Evolutionary conservation across 177 flowering plant species (phyloP), one percentile per base, ranked within the genome.

Genomic region (Tripterygium wilfordii): DNA sequence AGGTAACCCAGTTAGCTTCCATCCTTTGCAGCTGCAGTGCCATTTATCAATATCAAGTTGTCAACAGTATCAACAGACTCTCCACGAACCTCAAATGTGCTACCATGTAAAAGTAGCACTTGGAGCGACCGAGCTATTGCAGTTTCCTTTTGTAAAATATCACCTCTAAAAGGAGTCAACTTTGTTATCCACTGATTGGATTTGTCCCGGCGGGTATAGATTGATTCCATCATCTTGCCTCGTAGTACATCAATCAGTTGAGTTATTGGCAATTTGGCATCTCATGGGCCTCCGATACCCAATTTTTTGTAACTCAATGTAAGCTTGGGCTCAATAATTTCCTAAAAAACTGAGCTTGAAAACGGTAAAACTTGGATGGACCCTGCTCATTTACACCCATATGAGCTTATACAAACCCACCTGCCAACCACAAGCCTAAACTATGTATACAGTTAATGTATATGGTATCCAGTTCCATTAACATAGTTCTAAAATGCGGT

Each of bases 191-290:
- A 79, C 24, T 67, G 63, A 56, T 38, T 60, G 29, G 80, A 71
- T 8, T 71, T 76, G 17, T 63, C 58, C 14, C 78, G 61, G 1
- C 78, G 60, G 17, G 53, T 47, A 47, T 77, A 74, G 12, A 77
- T 58, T 15, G 66, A 48, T 36, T 77, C 78, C 83, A 77, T 80
- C 50, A 72, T 63, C 55, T 75, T 75, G 17, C 74, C 80, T 21
- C 83, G 62, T 29, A 80, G 38, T 0, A 58, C 63, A 53, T 77
- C 83, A 40, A 77, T 56, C 71, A 80, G 66, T 54, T 80, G 83
- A 13, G 79, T 77, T 51, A 77, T 77, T 12, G 86, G 86, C 54
- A 75, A 53, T 75, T 77, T 12, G 86, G 86, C 54, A 75, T 50
- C 42, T 77, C 83, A 54, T 68, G 59, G 15, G 79, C 76, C 56